phyloP scores from a whole-genome alignment of 495 filamentous ascomycete species.

The Talaromyces stipitatus region DNA sequence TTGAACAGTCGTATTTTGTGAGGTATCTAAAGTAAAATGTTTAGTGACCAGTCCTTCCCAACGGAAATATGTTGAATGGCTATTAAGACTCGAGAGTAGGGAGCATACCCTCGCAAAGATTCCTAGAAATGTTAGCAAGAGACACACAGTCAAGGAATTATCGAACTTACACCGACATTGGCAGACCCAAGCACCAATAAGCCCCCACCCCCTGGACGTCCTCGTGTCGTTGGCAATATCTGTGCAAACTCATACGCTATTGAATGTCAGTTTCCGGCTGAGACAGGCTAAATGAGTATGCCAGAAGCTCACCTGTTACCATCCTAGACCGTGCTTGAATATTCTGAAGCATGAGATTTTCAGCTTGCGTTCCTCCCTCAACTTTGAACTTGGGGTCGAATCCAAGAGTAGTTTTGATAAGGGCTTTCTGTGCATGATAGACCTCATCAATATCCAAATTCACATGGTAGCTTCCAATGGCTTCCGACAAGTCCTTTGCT shows the following conservation, averaged over 20 bases:
- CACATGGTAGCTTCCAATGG: constrained; percentile 68
- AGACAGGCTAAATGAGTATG: background rate
- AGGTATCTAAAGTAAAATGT: constrained; percentile 46
- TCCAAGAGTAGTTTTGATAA: constrained; percentile 46
- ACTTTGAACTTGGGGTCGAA: constrained; percentile 62
- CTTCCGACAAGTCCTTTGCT: constrained; percentile 57
- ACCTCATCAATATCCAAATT: constrained; percentile 72
- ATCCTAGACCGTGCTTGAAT: constrained; percentile 76
- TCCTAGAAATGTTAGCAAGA: constrained; percentile 11
- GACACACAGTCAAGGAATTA: no score
- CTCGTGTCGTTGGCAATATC: constrained; percentile 50
- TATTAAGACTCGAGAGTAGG: background rate
- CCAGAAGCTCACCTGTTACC: constrained; percentile 42
- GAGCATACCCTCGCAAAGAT: constrained; percentile 25
- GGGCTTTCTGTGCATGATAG: constrained; percentile 41
- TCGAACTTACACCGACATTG: constrained; percentile 41
- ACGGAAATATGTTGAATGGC: background rate
- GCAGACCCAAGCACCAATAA: constrained; percentile 60
- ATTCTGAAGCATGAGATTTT: constrained; percentile 71
- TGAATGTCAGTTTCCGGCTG: background rate
- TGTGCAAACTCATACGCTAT: constrained; percentile 67
- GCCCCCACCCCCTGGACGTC: constrained; percentile 43
- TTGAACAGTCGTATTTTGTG: constrained; percentile 62
- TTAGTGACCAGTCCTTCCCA: constrained; percentile 6
- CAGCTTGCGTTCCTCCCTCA: constrained; percentile 51